Conservation (phyloP, 495 filamentous ascomycete species). For the Hyaloscypha bicolor region DNA sequence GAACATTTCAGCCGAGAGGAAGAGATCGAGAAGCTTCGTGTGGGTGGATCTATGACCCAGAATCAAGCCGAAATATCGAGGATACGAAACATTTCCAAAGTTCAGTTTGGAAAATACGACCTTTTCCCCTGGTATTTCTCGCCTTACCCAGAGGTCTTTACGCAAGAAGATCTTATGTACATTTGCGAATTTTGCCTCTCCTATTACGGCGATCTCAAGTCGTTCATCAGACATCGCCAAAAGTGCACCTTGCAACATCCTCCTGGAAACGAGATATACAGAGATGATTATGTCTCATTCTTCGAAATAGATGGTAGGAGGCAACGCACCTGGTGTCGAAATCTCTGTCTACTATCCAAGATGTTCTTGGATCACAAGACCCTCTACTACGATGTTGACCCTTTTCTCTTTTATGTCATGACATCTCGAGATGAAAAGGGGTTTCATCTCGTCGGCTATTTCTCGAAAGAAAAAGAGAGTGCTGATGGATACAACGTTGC, state of each 20-base stretch:
- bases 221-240: constrained; percentile 79
- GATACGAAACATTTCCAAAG: constrained; percentile 86
- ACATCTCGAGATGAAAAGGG: constrained; percentile 81
- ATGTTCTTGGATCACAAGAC: constrained; percentile 99
- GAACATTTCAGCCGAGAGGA: constrained; percentile 77
- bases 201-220: constrained; percentile 79
- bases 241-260: constrained; percentile 94
- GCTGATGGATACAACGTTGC: constrained; percentile 97
- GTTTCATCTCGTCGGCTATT: constrained; percentile 93
- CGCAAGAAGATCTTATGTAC: constrained; percentile 84
- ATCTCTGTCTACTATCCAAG: constrained; percentile 90
- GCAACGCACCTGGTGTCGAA: constrained; percentile 97
- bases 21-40: constrained; percentile 93
- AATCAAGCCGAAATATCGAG: constrained; percentile 96
- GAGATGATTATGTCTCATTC: constrained; percentile 91
- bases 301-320: constrained; percentile 96
- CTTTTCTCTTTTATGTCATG: constrained; percentile 99
- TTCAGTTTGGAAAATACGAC: constrained; percentile 92
- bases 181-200: constrained; percentile 97
- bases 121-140: constrained; percentile 99
- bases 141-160: constrained; percentile 87
- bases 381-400: constrained; percentile 99
- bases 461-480: constrained; percentile 97
- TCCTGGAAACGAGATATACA: constrained; percentile 97
- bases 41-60: constrained; percentile 95